Percentiles rank a stretch among this genome's conserved stretches.
phyloP scores from a whole-genome alignment of 345 rosid species.

The Murraya paniculata region DNA sequence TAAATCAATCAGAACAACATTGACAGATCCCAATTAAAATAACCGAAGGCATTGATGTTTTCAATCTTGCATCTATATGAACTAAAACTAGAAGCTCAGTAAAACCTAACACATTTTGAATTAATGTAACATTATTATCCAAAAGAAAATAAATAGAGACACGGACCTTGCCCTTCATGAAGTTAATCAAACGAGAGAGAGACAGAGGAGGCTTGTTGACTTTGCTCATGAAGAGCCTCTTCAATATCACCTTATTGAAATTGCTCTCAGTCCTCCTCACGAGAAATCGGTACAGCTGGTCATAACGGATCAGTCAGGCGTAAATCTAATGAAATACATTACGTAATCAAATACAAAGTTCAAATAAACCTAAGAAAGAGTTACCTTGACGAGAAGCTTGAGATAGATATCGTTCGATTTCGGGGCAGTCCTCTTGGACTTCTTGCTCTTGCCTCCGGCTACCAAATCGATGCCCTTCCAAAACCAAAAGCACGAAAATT shows the following conservation, averaged over 20 bases:
- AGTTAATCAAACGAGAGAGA: conserved; percentile 51
- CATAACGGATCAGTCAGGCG: neutral
- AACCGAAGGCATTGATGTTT: neutral
- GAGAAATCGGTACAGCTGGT: conserved; percentile 63
- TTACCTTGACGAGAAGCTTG: conserved; percentile 81
- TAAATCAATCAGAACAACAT: neutral
- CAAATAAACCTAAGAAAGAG: neutral
- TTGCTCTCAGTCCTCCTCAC: conserved; percentile 72
- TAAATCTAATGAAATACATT: neutral
- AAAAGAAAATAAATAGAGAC: neutral
- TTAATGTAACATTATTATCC: neutral
- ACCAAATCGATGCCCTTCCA: conserved; percentile 68
- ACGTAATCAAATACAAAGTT: neutral
- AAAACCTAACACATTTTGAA: neutral
- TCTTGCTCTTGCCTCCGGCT: conserved; percentile 80
- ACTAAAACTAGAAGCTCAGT: neutral
- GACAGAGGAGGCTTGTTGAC: conserved; percentile 63
- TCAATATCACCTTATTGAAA: conserved; percentile 70
- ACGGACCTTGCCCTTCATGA: conserved; percentile 58
- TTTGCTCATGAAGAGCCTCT: conserved; percentile 80
- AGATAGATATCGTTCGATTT: conserved; percentile 73
- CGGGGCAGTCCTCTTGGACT: conserved; percentile 64
- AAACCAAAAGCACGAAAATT: neutral
- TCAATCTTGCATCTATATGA: neutral
- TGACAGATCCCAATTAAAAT: neutral